phyloP scores from a whole-genome alignment of 495 filamentous ascomycete species.

The Emericellopsis terricola region DNA sequence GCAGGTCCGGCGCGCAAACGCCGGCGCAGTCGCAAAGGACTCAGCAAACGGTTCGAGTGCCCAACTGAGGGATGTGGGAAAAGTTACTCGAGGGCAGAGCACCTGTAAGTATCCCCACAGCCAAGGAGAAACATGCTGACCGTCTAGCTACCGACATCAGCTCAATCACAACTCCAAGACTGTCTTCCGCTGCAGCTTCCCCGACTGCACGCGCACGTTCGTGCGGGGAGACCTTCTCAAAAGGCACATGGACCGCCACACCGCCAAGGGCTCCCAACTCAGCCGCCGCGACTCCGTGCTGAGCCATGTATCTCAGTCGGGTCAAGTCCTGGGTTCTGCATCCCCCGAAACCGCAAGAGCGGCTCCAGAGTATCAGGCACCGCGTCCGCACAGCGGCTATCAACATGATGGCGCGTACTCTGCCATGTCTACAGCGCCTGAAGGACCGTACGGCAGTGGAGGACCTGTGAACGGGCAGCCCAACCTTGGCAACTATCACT shows the following conservation, averaged over 20 bases:
- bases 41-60: conserved; percentile 92
- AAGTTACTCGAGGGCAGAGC: conserved; percentile 91
- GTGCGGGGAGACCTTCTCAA: conserved; percentile 89
- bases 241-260: conserved; percentile 86
- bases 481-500: conserved; percentile 3
- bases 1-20: conserved; percentile 49
- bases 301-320: conserved; percentile 33
- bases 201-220: conserved; percentile 77
- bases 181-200: conserved; percentile 89
- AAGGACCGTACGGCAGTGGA: conserved; percentile 20
- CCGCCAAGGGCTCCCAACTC: conserved; percentile 84
- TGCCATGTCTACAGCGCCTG: conserved; percentile 27
- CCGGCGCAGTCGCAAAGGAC: conserved; percentile 67
- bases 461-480: conserved; percentile 20
- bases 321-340: conserved; percentile 20
- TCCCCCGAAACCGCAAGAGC: conserved; percentile 24
- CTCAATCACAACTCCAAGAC: conserved; percentile 93
- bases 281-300: conserved; percentile 72
- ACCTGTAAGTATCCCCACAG: conserved; percentile 40
- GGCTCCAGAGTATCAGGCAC: conserved; percentile 13
- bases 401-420: conserved; percentile 27
- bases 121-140: conserved; percentile 7
- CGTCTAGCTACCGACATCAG: conserved; percentile 60
- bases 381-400: conserved; percentile 30
- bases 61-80: conserved; percentile 80